Percentiles rank a stretch among this genome's conserved stretches.
Conservation (phyloP, 768 basidiomycete species). For the Suillus bovinus region DNA sequence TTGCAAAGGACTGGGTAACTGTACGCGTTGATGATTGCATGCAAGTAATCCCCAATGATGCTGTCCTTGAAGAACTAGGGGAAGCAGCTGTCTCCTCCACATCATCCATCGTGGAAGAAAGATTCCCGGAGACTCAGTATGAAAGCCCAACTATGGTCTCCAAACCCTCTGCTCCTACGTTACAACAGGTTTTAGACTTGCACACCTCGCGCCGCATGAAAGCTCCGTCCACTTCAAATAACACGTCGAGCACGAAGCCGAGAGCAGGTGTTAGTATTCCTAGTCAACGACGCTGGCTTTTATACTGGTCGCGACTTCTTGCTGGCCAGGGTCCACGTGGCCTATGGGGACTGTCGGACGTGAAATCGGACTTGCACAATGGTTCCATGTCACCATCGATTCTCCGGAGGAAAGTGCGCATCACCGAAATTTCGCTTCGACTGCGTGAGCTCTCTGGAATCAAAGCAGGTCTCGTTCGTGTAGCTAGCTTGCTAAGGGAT, state of each 20-base stretch:
- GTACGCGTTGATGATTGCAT: conserved; percentile 50
- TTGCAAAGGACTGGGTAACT: conserved; percentile 48
- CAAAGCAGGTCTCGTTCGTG: conserved; percentile 53
- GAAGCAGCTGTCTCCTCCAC: conserved; percentile 16
- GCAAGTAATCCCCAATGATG: conserved; percentile 47
- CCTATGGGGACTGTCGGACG: conserved; percentile 40
- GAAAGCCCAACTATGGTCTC: conserved; percentile 10
- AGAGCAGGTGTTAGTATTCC: conserved; percentile 77
- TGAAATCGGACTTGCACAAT: conserved; percentile 15
- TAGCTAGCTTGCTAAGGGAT: conserved; percentile 55
- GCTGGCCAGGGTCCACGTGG: conserved; percentile 52
- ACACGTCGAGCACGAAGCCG: conserved; percentile 20
- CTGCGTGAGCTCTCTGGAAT: conserved; percentile 57
- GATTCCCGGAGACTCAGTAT: conserved; percentile 14
- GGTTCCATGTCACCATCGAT: neutral
- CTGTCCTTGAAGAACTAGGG: conserved; percentile 16
- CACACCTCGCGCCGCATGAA: conserved; percentile 77
- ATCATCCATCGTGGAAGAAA: conserved; percentile 23
- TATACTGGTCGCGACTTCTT: conserved; percentile 75
- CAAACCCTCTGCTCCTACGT: conserved; percentile 30
- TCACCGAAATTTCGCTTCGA: conserved; percentile 58
- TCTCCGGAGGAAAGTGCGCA: conserved; percentile 46
- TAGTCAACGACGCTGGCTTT: conserved; percentile 75
- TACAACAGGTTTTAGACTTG: conserved; percentile 61
- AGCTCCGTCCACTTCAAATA: conserved; percentile 18